Conservation (phyloP, 2,329 filamentous ascomycete species). For the Tolypocladium paradoxum region DNA sequence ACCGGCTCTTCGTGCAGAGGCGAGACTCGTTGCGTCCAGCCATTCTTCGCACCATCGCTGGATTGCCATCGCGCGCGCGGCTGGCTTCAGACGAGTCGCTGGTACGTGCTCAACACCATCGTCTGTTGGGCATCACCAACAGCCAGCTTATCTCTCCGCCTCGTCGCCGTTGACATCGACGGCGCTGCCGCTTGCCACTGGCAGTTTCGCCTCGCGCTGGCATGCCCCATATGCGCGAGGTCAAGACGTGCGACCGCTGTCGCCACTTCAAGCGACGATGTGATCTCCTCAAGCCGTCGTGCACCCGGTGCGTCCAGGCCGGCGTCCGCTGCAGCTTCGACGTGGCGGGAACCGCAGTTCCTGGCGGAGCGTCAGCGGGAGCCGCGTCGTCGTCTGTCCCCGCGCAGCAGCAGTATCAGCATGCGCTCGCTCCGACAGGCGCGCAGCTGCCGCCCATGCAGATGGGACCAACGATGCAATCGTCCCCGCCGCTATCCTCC, state of each 20-base stretch:
- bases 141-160: not conserved
- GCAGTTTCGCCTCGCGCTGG: not conserved
- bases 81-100: not conserved
- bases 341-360: not conserved
- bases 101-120: not conserved
- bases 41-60: not conserved
- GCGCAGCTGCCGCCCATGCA: not conserved
- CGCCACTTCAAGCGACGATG: slow-evolving; percentile 25
- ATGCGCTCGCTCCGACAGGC: not conserved
- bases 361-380: not conserved
- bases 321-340: slow-evolving; percentile 22
- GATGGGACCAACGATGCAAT: not conserved
- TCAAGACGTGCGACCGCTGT: slow-evolving; percentile 25
- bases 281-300: slow-evolving; percentile 23
- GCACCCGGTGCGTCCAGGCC: slow-evolving; percentile 22
- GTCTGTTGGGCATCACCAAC: not conserved
- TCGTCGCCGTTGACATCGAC: not conserved
- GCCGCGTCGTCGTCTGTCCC: not conserved
- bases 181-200: not conserved
- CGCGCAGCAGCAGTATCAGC: not conserved
- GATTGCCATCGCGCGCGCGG: not conserved
- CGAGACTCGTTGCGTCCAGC: too few relatives aligned
- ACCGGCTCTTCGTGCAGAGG: not conserved
- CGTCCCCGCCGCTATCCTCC: not conserved
- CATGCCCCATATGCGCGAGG: slow-evolving; percentile 22